Percentiles rank a stretch among this genome's conserved stretches.
These are phyloP conservation scores for Nicotiana obtusifolia DNA, from an alignment of 257 asterid species.

Conservation along the genomic window DNA sequence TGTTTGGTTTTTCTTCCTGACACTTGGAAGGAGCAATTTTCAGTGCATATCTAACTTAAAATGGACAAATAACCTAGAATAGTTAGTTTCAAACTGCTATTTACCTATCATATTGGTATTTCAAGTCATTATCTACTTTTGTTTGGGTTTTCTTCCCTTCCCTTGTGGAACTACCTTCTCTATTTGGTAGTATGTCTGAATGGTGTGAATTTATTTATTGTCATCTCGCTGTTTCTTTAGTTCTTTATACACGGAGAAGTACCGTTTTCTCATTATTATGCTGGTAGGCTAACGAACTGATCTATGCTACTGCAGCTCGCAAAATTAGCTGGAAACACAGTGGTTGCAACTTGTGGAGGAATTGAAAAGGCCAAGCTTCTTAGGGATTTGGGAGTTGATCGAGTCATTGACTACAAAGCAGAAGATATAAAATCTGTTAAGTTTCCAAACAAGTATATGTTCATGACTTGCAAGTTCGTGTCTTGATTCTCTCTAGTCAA, in stretches of 20 bases:
- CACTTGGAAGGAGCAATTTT: too few species aligned
- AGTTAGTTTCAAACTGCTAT: background rate
- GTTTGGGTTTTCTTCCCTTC: too few species aligned
- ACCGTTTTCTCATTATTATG: too few species aligned
- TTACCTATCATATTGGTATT: background rate
- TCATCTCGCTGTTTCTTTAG: too few species aligned
- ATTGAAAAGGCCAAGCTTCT: conserved; percentile 74
- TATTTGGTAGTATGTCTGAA: too few species aligned
- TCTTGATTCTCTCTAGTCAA: background rate
- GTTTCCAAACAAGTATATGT: background rate
- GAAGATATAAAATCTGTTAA: conserved; percentile 66
- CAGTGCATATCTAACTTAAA: too few species aligned
- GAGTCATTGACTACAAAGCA: conserved; percentile 77
- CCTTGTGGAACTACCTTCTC: too few species aligned
- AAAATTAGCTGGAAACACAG: conserved; percentile 82
- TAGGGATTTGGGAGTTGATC: conserved; percentile 79
- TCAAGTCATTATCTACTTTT: background rate
- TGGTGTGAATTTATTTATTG: too few species aligned
- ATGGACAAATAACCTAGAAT: background rate
- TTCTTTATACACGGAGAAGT: background rate
- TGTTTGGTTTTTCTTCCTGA: background rate
- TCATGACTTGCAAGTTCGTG: background rate
- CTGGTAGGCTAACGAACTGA: background rate
- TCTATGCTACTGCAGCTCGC: background rate
- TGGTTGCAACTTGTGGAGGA: conserved; percentile 92